These are phyloP conservation scores for Marsdenia floribunda DNA, from an alignment of 257 asterid genomes.

Conservation along the genomic window DNA sequence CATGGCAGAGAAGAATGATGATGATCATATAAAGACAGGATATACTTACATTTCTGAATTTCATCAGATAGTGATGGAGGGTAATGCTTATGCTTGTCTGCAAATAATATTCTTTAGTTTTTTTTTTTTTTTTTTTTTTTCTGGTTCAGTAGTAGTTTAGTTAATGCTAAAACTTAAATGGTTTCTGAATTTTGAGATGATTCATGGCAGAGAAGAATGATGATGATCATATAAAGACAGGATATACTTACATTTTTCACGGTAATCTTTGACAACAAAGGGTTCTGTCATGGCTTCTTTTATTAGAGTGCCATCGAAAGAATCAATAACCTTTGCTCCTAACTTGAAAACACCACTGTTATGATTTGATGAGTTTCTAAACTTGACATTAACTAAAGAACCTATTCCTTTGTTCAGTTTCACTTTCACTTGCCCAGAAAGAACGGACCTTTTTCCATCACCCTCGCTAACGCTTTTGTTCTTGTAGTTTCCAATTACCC, in stretches of 20 bases:
- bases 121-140: no score
- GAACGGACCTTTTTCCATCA: constrained; percentile 38
- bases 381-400: constrained; percentile 22
- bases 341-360: constrained; percentile 27
- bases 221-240: not conserved
- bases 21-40: not conserved
- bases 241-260: constrained; percentile 31
- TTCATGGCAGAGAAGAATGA: not conserved
- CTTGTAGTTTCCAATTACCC: constrained; percentile 28
- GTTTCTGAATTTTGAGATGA: no score
- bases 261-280: constrained; percentile 34
- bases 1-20: not conserved
- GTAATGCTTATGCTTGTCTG: no score
- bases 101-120: not conserved
- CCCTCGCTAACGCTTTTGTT: constrained; percentile 15
- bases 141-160: no score
- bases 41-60: constrained; percentile 38
- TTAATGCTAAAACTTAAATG: no score
- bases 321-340: constrained; percentile 34
- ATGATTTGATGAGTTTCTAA: constrained; percentile 21
- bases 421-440: constrained; percentile 29
- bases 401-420: constrained; percentile 34
- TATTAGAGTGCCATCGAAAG: constrained; percentile 10
- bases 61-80: no score
- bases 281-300: constrained; percentile 42